These are phyloP conservation scores for Murraya paniculata DNA, from an alignment of 345 rosid genomes.

Conservation along the genomic window DNA sequence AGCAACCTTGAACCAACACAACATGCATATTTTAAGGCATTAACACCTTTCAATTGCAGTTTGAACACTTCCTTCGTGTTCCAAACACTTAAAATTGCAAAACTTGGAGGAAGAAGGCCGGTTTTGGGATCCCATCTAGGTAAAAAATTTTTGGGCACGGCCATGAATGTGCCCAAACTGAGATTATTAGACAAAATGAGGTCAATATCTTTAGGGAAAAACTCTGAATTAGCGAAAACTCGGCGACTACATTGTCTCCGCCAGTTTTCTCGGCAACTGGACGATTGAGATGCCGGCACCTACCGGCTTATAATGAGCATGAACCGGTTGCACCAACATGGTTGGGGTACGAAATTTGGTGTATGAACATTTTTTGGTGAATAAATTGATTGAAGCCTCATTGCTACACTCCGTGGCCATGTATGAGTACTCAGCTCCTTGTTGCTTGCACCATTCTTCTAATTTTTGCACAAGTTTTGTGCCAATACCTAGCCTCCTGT, in stretches of 20 bases:
- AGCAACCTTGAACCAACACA: constrained; percentile 56
- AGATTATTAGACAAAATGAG: constrained; percentile 37
- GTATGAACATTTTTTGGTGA: constrained; percentile 52
- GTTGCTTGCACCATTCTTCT: constrained; percentile 65
- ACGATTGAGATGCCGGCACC: constrained; percentile 33
- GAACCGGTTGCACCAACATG: constrained; percentile 72
- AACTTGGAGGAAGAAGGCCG: constrained; percentile 39
- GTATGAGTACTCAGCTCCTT: constrained; percentile 63
- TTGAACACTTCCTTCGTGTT: constrained; percentile 69
- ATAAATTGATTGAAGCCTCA: constrained; percentile 61
- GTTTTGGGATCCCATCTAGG: constrained; percentile 32
- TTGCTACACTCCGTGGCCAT: constrained; percentile 75
- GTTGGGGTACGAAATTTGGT: constrained; percentile 53
- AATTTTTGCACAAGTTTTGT: constrained; percentile 46
- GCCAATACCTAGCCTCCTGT: constrained; percentile 73
- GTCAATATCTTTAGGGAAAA: constrained; percentile 62
- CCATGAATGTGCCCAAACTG: constrained; percentile 71
- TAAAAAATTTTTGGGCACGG: constrained; percentile 36
- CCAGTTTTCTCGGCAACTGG: constrained; percentile 27
- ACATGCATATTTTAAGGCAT: constrained; percentile 35
- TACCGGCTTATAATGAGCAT: constrained; percentile 50
- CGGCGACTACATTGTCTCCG: constrained; percentile 41
- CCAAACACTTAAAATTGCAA: constrained; percentile 65
- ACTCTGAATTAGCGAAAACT: constrained; percentile 43
- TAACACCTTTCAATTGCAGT: constrained; percentile 60